phyloP scores from a whole-genome alignment of 1,284 basidiomycete species.

The Porogramme epimiltina region DNA sequence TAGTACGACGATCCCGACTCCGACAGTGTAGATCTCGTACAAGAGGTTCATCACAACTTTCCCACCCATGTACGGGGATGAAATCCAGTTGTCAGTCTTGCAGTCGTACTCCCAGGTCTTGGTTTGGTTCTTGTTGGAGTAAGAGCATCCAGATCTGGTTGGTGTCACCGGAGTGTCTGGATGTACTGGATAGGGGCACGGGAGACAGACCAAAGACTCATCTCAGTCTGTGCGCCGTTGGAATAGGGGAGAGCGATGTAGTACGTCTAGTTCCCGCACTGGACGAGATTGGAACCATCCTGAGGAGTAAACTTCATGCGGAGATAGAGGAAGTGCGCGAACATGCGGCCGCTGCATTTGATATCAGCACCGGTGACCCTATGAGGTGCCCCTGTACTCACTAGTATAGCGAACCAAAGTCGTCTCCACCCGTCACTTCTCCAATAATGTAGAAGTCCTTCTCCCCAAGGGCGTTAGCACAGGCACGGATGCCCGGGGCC shows the following conservation, averaged over 20 bases:
- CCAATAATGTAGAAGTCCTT: constrained; percentile 88
- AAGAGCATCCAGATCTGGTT: constrained; percentile 82
- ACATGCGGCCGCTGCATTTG: constrained; percentile 66
- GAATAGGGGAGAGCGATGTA: constrained; percentile 81
- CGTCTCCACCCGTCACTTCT: constrained; percentile 93
- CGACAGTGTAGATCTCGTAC: constrained; percentile 70
- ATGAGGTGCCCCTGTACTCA: constrained; percentile 37
- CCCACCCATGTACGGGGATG: constrained; percentile 69
- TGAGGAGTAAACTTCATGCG: constrained; percentile 75
- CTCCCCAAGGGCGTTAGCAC: constrained; percentile 75
- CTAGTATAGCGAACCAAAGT: constrained; percentile 86
- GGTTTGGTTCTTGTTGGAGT: constrained; percentile 82
- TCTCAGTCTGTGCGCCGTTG: constrained; percentile 77
- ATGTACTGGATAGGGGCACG: constrained; percentile 58
- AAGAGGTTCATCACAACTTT: constrained; percentile 74
- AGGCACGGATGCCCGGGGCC: constrained; percentile 72
- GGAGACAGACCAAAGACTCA: constrained; percentile 84
- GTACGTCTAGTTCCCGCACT: constrained; percentile 83
- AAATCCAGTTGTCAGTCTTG: constrained; percentile 61
- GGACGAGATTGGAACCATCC: constrained; percentile 82
- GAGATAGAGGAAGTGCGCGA: constrained; percentile 75
- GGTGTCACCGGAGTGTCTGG: constrained; percentile 61
- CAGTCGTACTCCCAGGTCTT: constrained; percentile 67
- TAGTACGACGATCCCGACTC: constrained; percentile 65
- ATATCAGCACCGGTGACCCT: background rate